Base-by-base conservation (phyloP, 352 stramenopile species). In the Phytophthora tentaculata region DNA sequence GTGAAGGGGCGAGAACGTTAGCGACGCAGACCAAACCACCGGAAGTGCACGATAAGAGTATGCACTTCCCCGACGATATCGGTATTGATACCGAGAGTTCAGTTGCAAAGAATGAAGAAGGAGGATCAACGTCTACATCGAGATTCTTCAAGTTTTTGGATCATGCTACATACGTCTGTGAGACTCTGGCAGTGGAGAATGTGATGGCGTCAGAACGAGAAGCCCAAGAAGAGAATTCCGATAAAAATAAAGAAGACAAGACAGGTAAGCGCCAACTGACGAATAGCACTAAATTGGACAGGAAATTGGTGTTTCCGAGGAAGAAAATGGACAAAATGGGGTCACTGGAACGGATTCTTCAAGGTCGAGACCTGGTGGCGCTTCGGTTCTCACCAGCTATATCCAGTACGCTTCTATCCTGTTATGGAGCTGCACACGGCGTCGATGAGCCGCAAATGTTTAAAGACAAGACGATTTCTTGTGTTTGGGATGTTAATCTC, bases 41-140 rank as follows among this genome's bases (percentile, higher is more conserved):
- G 1, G 55, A 75, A n/a, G 56, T 62, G 0, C 53, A 74, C 8
- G 74, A 90, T 45, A 80, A 86, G 35, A 74, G 69, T 29, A 93
- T 90, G 83, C 80, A 89, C 35, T 93, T 91, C 22, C 85, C 85
- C 0, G 85, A 93, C 35, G 83, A 93, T n/a, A 81, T 91, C 5
- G 85, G 85, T 9, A 60, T 89, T n/a, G 84, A 89, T 35, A 76
- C 64, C 12, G 39, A 72, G 49, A 52, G 55, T 50, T 50, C 35
- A 2, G 47, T 29, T 22, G 43, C 24, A 19, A 3, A 37, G 2
- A 26, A 68, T 35, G 43, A 24, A 23, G 12, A 35, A 64, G 12
- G 56, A 56, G 0, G n/a, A n/a, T n/a, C 61, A 74, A 70, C 73
- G 14, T 88, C 79, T 0, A 81, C 75, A 2, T 64, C 74, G 16